These are phyloP conservation scores for Beauveria brongniartii DNA, from an alignment of 2,329 filamentous ascomycete genomes.

Conservation along the genomic window DNA sequence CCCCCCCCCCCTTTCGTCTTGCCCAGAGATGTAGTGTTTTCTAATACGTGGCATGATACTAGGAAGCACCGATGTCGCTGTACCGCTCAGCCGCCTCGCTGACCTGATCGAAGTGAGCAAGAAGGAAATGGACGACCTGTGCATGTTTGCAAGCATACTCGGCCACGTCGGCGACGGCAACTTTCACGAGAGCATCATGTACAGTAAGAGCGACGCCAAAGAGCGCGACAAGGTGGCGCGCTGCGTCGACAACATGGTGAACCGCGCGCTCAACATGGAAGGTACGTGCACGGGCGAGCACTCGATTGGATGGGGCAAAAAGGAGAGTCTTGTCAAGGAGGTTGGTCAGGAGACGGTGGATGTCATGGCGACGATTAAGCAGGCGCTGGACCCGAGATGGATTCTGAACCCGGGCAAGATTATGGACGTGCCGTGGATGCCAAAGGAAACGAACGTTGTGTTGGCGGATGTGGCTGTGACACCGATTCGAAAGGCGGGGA, in stretches of 20 bases:
- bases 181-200: constrained; percentile 90
- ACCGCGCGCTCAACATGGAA: constrained; percentile 87
- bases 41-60: not conserved
- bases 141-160: constrained; percentile 77
- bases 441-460: constrained; percentile 14
- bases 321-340: constrained; percentile 69
- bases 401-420: constrained; percentile 91
- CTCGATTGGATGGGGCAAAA: constrained; percentile 79
- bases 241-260: constrained; percentile 84
- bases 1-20: too few relatives aligned
- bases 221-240: constrained; percentile 70
- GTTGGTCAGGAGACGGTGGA: constrained; percentile 71
- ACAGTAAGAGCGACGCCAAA: constrained; percentile 59
- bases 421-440: constrained; percentile 55
- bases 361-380: constrained; percentile 79
- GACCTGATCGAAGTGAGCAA: constrained; percentile 78
- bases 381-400: constrained; percentile 76
- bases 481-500: constrained; percentile 14
- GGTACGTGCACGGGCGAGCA: constrained; percentile 89
- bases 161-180: constrained; percentile 92
- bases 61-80: constrained; percentile 78
- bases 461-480: constrained; percentile 17
- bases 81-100: constrained; percentile 66
- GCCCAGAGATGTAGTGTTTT: not conserved
- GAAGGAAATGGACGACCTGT: constrained; percentile 78